A percentile compares a stretch with the other conserved stretches of the same genome.
These are phyloP conservation scores for Domatiomyces catenatus DNA, from an alignment of 2,329 filamentous ascomycete genomes.

Conservation along the genomic window DNA sequence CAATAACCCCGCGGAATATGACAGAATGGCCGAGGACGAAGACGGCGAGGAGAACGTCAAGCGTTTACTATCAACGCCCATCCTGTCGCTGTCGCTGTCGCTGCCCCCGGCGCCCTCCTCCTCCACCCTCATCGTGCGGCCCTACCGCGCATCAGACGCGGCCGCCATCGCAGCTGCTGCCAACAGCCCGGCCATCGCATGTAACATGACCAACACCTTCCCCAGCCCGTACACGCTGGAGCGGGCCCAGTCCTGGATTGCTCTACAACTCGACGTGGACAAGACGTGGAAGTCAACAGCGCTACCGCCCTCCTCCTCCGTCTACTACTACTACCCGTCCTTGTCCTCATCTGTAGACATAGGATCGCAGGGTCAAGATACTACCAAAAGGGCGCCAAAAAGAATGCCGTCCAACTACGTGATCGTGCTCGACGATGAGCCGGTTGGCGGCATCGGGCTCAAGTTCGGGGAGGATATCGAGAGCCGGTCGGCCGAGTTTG, in stretches of 20 bases:
- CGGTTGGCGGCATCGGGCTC: slow-evolving; percentile 2
- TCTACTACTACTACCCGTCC: too few species aligned
- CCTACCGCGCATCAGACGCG: neutral
- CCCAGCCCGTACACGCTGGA: slow-evolving; percentile 3
- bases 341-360: too few species aligned
- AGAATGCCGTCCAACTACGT: slow-evolving; percentile 1
- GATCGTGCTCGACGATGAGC: slow-evolving; percentile 1
- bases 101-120: neutral
- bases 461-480: neutral
- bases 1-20: neutral
- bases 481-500: neutral
- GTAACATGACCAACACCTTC: slow-evolving; percentile 3
- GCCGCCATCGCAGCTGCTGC: slow-evolving; percentile 8
- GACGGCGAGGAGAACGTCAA: neutral
- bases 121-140: neutral
- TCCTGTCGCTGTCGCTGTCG: neutral
- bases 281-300: neutral
- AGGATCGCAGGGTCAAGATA: too few species aligned
- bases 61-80: neutral
- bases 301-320: neutral
- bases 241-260: slow-evolving; percentile 1
- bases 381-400: neutral
- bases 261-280: neutral
- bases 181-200: slow-evolving; percentile 7
- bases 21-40: neutral